Conservation (phyloP, 139 green algal genomes). For the Nannochloris sp. region DNA sequence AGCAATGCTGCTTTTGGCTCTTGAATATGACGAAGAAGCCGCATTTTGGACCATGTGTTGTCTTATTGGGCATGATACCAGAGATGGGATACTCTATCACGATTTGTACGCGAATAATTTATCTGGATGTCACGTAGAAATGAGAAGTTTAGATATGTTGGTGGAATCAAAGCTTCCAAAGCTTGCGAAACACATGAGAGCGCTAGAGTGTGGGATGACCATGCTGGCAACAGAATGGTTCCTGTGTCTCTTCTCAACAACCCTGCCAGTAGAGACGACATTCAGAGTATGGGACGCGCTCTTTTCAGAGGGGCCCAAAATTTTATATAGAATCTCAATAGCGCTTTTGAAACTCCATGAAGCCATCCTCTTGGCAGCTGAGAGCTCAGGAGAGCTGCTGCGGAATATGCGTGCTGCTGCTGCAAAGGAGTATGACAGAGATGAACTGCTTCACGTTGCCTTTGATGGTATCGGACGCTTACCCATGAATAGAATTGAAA, state of each 20-base stretch:
- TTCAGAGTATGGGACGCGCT: constrained; percentile 58
- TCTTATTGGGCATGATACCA: constrained; percentile 35
- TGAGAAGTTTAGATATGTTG: constrained; percentile 46
- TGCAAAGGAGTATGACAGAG: constrained; percentile 46
- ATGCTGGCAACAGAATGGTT: constrained; percentile 82
- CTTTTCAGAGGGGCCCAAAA: constrained; percentile 61
- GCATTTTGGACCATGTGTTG: constrained; percentile 48
- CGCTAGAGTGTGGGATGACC: constrained; percentile 55
- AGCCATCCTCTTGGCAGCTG: constrained; percentile 36
- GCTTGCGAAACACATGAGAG: constrained; percentile 40
- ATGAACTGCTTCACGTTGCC: constrained; percentile 57
- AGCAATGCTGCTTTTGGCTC: constrained; percentile 60
- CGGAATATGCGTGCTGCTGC: constrained; percentile 33
- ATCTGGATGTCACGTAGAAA: constrained; percentile 68
- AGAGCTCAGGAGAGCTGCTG: constrained; percentile 59
- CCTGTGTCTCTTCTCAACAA: constrained; percentile 69
- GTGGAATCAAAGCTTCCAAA: constrained; percentile 50
- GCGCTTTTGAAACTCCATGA: constrained; percentile 68
- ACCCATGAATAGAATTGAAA: constrained; percentile 62
- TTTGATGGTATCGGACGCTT: constrained; percentile 60
- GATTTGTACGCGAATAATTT: constrained; percentile 61
- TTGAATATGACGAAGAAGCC: constrained; percentile 40
- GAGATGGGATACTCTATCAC: constrained; percentile 48
- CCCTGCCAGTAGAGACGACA: constrained; percentile 42
- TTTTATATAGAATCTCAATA: constrained; percentile 71